Evolutionary conservation across 108 stramenopile species (phyloP).

Genomic region (Seminavis robusta): DNA sequence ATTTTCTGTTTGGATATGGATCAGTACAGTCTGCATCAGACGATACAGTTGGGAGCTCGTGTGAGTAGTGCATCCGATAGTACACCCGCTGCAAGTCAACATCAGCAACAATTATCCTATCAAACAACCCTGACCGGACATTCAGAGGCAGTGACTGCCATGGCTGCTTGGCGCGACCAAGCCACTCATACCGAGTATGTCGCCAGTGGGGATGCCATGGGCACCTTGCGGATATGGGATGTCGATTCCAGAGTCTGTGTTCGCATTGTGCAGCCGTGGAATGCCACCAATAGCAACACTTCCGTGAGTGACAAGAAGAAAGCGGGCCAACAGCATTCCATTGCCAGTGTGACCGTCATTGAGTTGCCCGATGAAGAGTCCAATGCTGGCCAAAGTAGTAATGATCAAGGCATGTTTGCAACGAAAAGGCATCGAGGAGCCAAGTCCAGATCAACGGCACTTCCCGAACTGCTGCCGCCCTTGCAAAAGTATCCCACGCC

Average conservation of each 20-base stretch:
- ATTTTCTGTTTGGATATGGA: constrained; percentile 71
- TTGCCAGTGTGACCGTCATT: constrained; percentile 52
- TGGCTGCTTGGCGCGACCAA: constrained; percentile 53
- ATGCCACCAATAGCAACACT: constrained; percentile 11
- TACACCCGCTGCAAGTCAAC: not conserved
- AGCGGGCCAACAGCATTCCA: constrained; percentile 35
- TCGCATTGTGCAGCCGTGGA: constrained; percentile 66
- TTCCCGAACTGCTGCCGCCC: constrained; percentile 22
- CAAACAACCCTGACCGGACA: constrained; percentile 66
- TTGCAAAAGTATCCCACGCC: constrained; percentile 37
- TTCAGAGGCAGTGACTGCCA: constrained; percentile 49
- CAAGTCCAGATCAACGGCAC: not conserved
- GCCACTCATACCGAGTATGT: constrained; percentile 31
- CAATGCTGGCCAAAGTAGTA: not conserved
- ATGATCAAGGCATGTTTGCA: not conserved
- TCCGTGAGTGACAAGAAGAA: constrained; percentile 6
- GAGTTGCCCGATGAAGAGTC: not conserved
- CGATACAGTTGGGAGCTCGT: constrained; percentile 33
- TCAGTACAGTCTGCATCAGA: constrained; percentile 56
- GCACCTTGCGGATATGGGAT: constrained; percentile 82
- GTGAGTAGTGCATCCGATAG: not conserved
- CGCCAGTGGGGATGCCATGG: constrained; percentile 68
- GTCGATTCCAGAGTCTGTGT: constrained; percentile 62
- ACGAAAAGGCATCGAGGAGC: not conserved
- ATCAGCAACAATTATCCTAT: constrained; percentile 10